Base-by-base conservation (phyloP, 2,329 filamentous ascomycete species). In the Alternaria hordeiaustralica region DNA sequence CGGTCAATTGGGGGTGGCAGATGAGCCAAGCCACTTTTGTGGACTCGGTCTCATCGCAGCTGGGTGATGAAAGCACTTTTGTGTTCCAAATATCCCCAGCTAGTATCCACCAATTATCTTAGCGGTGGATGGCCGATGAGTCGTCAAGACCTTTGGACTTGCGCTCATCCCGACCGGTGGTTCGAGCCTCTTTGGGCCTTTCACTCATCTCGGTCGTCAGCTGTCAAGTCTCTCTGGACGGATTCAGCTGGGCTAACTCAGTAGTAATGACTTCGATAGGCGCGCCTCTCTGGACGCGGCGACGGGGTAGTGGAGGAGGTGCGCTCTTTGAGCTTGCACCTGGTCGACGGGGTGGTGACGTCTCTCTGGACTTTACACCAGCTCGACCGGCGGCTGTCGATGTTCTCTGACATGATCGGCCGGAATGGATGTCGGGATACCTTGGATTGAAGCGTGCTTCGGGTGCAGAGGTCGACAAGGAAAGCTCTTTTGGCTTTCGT, bases 401-500 rank as follows among this genome's bases (percentile, higher is more conserved):
- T 41, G 36, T 41, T 18, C 8, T 41, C 4, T 41, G 9, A 6
- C 36, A 18, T 6, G 36, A 41, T 41, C n/a, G 15, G 36, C 36
- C n/a, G 15, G n/a, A 18, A 3, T 2, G 9, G 0, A 0, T 41
- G 9, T 18, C 15, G 36, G n/a, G 4, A 41, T 10, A 41, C 8
- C n/a, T 41, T 11, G 15, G 9, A 18, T 11, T 5, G n/a, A 18
- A 0, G 36, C 36, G 8, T 9, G 33, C 8, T 6, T 10, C 1
- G 33, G 15, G 33, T 8, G 5, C 8, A 9, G 36, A 2, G 0
- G 0, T 18, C 5, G 36, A 11, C 1, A 2, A 1, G 1, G 3
- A 2, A 11, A 41, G 36, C 36, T 41, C 36, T 18, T 41, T 18
- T 41, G 36, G 36, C 36, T 41, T 18, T 41, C 2, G 36, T 3